Evolutionary conservation across 768 basidiomycete species (phyloP).

Genomic region (Lyophyllum decastes): DNA sequence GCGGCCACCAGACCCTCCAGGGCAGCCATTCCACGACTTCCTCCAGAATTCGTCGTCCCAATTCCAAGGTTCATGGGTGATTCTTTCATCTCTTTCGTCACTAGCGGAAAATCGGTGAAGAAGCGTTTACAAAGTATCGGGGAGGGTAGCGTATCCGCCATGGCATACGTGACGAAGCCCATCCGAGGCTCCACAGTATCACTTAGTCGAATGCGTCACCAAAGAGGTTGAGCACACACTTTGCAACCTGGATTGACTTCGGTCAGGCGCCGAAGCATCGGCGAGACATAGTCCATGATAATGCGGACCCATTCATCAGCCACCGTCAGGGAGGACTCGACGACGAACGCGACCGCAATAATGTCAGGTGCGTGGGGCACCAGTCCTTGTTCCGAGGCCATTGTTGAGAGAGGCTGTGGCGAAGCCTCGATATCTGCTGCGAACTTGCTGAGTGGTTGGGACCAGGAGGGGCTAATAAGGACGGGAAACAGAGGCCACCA

Average conservation of each 20-base stretch:
- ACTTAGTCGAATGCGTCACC: neutral
- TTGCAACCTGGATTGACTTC: conserved; percentile 41
- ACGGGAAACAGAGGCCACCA: too few species aligned
- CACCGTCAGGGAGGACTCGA: conserved; percentile 61
- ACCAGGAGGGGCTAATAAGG: too few species aligned
- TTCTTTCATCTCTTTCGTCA: conserved; percentile 49
- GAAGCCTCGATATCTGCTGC: neutral
- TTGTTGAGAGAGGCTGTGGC: neutral
- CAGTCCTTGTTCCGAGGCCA: conserved; percentile 1
- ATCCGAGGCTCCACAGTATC: conserved; percentile 31
- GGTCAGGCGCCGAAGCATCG: conserved; percentile 51
- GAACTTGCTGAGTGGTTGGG: too few species aligned
- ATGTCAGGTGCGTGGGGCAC: conserved; percentile 15
- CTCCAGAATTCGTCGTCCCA: conserved; percentile 53
- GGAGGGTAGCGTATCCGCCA: conserved; percentile 52
- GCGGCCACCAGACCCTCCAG: conserved; percentile 72
- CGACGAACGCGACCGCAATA: conserved; percentile 56
- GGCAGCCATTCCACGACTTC: conserved; percentile 59
- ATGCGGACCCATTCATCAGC: conserved; percentile 53
- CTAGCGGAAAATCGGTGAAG: conserved; percentile 45
- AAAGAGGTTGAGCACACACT: conserved; percentile 26
- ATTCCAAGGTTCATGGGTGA: conserved; percentile 51
- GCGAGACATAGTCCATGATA: conserved; percentile 47
- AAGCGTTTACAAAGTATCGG: conserved; percentile 60
- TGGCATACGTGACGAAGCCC: conserved; percentile 65